Percentiles rank a stretch among this genome's conserved stretches.
phyloP scores from a whole-genome alignment of 352 stramenopile species.

The Phytophthora fragariae region DNA sequence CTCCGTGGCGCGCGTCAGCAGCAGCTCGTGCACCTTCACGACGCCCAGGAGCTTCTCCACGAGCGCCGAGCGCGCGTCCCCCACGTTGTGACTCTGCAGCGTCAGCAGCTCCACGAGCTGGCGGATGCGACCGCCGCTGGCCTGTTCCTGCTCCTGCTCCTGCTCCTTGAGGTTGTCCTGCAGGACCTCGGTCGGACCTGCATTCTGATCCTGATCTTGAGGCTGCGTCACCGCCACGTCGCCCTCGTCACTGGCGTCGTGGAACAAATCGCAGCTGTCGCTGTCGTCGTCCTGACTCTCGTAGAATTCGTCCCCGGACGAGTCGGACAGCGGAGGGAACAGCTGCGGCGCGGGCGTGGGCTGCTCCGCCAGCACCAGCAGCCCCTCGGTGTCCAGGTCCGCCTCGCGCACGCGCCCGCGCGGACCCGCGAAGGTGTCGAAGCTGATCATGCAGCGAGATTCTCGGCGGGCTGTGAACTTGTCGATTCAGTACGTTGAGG shows the following conservation, averaged over 20 bases:
- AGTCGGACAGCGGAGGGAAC: conserved; percentile 13
- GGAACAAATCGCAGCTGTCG: conserved; percentile 53
- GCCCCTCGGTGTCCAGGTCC: conserved; percentile 36
- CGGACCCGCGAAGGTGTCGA: conserved; percentile 72
- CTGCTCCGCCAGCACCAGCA: conserved; percentile 39
- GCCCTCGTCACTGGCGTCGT: background rate
- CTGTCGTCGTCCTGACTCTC: conserved; percentile 37
- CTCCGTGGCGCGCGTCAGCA: conserved; percentile 70
- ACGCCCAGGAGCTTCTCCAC: conserved; percentile 64
- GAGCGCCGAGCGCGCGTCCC: conserved; percentile 58
- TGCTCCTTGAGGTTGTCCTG: conserved; percentile 1
- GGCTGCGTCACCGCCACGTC: conserved; percentile 2
- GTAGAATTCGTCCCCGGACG: conserved; percentile 32
- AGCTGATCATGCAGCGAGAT: conserved; percentile 70
- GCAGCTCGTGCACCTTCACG: conserved; percentile 64
- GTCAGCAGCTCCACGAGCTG: conserved; percentile 71
- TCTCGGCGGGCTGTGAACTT: background rate
- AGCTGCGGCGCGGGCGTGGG: conserved; percentile 6
- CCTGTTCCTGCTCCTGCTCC: conserved; percentile 26
- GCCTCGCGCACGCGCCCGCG: conserved; percentile 45
- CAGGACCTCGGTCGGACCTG: too few relatives aligned
- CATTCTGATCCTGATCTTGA: background rate
- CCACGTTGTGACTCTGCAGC: conserved; percentile 65
- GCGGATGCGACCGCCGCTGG: conserved; percentile 48
- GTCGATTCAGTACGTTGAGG: background rate